phyloP scores from a whole-genome alignment of 202 grass and related monocot species.

The Carex sylvatica region DNA sequence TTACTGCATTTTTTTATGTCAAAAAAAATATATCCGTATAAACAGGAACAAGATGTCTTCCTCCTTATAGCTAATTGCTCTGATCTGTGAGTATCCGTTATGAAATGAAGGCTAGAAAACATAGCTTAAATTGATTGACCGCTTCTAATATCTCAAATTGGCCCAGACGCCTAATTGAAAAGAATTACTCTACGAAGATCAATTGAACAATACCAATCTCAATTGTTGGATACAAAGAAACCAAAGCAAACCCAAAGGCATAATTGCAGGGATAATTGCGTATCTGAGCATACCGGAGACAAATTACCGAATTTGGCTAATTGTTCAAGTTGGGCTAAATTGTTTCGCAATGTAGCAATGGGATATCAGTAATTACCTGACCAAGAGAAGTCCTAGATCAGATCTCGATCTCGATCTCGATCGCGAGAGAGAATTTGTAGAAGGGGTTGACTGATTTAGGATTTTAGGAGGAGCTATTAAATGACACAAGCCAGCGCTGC shows the following conservation, averaged over 20 bases:
- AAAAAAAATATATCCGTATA: neutral
- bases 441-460: slow-evolving; percentile 18
- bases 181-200: neutral
- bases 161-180: neutral
- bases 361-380: neutral
- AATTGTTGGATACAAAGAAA: slow-evolving; percentile 4
- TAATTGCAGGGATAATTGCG: too few species aligned
- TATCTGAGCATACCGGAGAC: neutral
- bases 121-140: neutral
- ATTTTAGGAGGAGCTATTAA: slow-evolving; percentile 18
- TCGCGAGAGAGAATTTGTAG: slow-evolving; percentile 3
- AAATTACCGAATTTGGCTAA: neutral
- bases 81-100: neutral
- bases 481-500: neutral
- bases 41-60: neutral
- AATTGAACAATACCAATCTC: neutral
- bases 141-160: neutral
- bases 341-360: too few species aligned
- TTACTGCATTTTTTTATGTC: neutral
- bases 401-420: neutral
- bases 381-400: neutral
- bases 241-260: neutral
- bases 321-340: too few species aligned
- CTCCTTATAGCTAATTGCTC: neutral
- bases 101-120: neutral